Evolutionary conservation across 2,329 filamentous ascomycete genomes (phyloP).

Genomic region (Talaromyces sp.): DNA sequence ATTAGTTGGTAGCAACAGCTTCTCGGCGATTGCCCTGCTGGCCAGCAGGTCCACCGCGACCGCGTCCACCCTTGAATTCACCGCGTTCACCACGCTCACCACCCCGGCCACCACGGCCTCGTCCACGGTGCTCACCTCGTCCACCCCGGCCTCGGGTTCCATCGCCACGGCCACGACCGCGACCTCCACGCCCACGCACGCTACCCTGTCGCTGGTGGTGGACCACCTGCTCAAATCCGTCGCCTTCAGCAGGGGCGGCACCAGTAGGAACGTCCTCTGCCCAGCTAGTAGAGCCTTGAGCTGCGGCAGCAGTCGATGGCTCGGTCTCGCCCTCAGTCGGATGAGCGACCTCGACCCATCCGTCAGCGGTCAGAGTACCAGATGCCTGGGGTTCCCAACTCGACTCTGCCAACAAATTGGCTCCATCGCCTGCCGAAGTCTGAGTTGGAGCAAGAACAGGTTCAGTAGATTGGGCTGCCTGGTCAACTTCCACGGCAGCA

Average conservation of each 20-base stretch:
- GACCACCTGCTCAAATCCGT: slow-evolving; percentile 37
- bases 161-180: slow-evolving; percentile 34
- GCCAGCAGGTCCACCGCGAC: slow-evolving; percentile 27
- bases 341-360: slow-evolving; percentile 74
- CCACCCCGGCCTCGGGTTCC: slow-evolving; percentile 39
- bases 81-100: slow-evolving; percentile 34
- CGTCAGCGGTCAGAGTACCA: slow-evolving; percentile 54
- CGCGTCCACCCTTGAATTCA: slow-evolving; percentile 32
- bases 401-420: slow-evolving; percentile 49
- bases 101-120: slow-evolving; percentile 31
- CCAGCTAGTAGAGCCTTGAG: slow-evolving; percentile 65
- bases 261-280: slow-evolving; percentile 71
- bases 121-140: slow-evolving; percentile 21
- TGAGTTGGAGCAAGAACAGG: slow-evolving; percentile 34
- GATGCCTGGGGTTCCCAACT: slow-evolving; percentile 56
- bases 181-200: slow-evolving; percentile 35
- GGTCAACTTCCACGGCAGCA: slow-evolving; percentile 55
- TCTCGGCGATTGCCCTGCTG: slow-evolving; percentile 29
- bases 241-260: slow-evolving; percentile 30
- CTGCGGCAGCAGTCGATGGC: slow-evolving; percentile 58
- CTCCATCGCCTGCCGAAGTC: slow-evolving; percentile 42
- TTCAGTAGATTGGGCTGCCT: slow-evolving; percentile 22
- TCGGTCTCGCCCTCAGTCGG: slow-evolving; percentile 70
- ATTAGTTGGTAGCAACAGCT: slow-evolving; percentile 24
- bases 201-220: slow-evolving; percentile 36